Evolutionary conservation across 768 basidiomycete species (phyloP).

Genomic region (Coprinopsis cinerea): DNA sequence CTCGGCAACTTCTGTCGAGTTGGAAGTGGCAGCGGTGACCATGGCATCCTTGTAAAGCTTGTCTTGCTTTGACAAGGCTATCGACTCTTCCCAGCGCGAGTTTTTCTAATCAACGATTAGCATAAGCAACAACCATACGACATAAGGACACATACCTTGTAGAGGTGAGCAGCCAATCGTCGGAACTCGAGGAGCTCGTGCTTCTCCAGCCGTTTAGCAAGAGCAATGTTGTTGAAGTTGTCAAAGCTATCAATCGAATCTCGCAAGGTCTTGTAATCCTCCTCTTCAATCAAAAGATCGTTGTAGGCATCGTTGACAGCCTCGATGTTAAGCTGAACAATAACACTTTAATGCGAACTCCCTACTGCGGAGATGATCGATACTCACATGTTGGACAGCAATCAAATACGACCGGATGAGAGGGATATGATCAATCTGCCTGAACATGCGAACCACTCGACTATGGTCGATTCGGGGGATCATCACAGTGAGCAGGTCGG

Average conservation of each 20-base stretch:
- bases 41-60: conserved; percentile 97
- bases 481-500: conserved; percentile 87
- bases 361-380: neutral
- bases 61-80: conserved; percentile 91
- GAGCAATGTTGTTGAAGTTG: conserved; percentile 89
- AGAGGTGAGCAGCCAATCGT: conserved; percentile 88
- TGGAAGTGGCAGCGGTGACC: conserved; percentile 83
- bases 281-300: conserved; percentile 96
- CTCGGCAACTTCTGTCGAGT: conserved; percentile 85
- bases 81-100: conserved; percentile 92
- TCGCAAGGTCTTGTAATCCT: conserved; percentile 95
- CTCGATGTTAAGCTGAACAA: conserved; percentile 83
- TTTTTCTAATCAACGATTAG: conserved; percentile 64
- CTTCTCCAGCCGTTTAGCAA: conserved; percentile 81
- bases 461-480: conserved; percentile 93
- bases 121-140: neutral
- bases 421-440: conserved; percentile 91
- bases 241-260: conserved; percentile 98
- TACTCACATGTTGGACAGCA: conserved; percentile 84
- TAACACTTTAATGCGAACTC: conserved; percentile 1
- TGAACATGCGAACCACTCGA: conserved; percentile 94
- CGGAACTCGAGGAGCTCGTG: conserved; percentile 95
- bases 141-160: conserved; percentile 57
- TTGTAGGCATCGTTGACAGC: conserved; percentile 99
- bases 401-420: conserved; percentile 95